phyloP scores from a whole-genome alignment of 345 rosid genomes.

The Citrus reticulata region DNA sequence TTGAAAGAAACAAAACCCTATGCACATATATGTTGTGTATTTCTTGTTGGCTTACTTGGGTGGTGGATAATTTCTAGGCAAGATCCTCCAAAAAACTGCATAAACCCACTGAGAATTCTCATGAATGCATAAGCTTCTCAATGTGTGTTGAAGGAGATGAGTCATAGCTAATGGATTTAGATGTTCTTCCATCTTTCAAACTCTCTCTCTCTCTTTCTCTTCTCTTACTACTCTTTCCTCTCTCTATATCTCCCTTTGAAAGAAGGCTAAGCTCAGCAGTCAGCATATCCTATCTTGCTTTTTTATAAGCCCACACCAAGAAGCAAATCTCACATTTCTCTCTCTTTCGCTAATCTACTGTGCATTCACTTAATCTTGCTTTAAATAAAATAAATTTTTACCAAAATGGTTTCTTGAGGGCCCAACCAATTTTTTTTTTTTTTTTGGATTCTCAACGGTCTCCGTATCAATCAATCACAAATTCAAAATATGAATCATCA shows the following conservation, averaged over 20 bases:
- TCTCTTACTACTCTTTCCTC: conserved; percentile 5
- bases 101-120: conserved; percentile 95
- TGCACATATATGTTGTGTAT: neutral
- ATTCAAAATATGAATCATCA: conserved; percentile 20
- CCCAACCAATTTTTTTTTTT: conserved; percentile 17
- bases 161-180: conserved; percentile 77
- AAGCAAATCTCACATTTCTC: conserved; percentile 28
- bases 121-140: conserved; percentile 85
- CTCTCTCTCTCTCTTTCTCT: neutral
- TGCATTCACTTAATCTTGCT: conserved; percentile 22
- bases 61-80: conserved; percentile 97
- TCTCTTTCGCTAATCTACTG: conserved; percentile 5
- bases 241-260: conserved; percentile 24
- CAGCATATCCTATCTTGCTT: conserved; percentile 40
- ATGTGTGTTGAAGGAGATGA: conserved; percentile 97
- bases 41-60: conserved; percentile 67
- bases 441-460: conserved; percentile 22
- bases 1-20: conserved; percentile 10
- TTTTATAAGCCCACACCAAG: conserved; percentile 54
- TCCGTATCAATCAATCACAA: conserved; percentile 23
- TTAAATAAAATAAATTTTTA: conserved; percentile 14
- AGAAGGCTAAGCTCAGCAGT: conserved; percentile 45
- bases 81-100: conserved; percentile 99
- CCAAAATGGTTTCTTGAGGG: conserved; percentile 36
- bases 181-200: conserved; percentile 69